Evolutionary conservation across 2,329 filamentous ascomycete species (phyloP).

Genomic region (Didymella keratinophila): DNA sequence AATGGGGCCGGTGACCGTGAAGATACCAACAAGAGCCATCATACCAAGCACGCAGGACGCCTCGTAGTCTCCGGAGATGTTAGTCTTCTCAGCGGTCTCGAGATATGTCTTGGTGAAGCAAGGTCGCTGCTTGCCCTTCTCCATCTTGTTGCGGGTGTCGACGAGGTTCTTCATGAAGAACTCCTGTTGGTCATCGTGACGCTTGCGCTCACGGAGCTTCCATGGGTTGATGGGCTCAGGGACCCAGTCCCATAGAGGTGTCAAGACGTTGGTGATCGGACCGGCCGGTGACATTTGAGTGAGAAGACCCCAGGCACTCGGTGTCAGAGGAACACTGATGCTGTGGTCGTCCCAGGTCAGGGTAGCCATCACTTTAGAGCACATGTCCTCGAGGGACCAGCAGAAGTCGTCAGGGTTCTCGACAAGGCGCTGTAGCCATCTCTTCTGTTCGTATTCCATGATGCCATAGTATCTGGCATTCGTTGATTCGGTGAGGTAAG

Average conservation of each 20-base stretch:
- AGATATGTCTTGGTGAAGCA: slow-evolving; percentile 47
- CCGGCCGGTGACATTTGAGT: slow-evolving; percentile 66
- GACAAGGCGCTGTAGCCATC: slow-evolving; percentile 60
- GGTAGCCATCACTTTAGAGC: slow-evolving; percentile 64
- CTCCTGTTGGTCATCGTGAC: slow-evolving; percentile 61
- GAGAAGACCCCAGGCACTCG: slow-evolving; percentile 64
- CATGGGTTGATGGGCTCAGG: slow-evolving; percentile 61
- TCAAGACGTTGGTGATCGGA: slow-evolving; percentile 65
- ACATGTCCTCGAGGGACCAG: slow-evolving; percentile 63
- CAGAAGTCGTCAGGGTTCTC: slow-evolving; percentile 61
- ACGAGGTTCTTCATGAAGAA: slow-evolving; percentile 62
- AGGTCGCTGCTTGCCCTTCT: slow-evolving; percentile 42
- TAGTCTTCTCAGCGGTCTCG: slow-evolving; percentile 52
- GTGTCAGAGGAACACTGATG: slow-evolving; percentile 58
- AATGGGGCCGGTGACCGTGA: slow-evolving; percentile 49
- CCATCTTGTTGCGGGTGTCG: slow-evolving; percentile 45
- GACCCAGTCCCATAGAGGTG: slow-evolving; percentile 61
- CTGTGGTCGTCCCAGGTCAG: slow-evolving; percentile 63
- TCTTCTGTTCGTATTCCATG: slow-evolving; percentile 63
- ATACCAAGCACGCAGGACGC: slow-evolving; percentile 51
- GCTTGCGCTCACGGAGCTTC: slow-evolving; percentile 61
- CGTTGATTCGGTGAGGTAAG: slow-evolving; percentile 58
- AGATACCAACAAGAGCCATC: slow-evolving; percentile 52
- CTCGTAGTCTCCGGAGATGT: slow-evolving; percentile 50
- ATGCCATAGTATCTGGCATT: slow-evolving; percentile 56